Base-by-base conservation (phyloP, 768 basidiomycete species). In the Boletus rex-veris region DNA sequence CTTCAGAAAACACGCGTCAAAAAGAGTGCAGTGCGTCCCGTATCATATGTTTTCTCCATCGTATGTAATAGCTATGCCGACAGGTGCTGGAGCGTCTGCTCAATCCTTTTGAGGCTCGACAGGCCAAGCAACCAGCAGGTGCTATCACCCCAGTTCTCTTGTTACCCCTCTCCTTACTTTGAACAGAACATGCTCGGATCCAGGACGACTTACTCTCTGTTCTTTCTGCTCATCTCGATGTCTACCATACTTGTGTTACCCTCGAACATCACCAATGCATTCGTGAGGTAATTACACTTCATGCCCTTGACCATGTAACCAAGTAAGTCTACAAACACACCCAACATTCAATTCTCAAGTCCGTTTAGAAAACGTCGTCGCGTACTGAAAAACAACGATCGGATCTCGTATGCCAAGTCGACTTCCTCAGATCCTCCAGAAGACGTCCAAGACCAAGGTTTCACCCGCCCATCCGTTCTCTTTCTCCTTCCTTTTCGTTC, bases 361-460 rank as follows among this genome's bases (percentile, higher is more conserved):
- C 30, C 38, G 8, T 59, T 37, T 62, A 98, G 95, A 77, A 97
- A 95, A 62, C 91, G 96, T 19, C 85, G 90, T 16, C 81, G 83
- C 9, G 80, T 99, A 33, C 76, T 98, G 3, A 95, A 95, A 71
- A 98, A 95, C 71, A 98, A 98, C 63, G 92, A 96, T 58, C 89
- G 88, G 38, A 77, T 98, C n/a, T 78, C 89, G 0, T 81, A 85
- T 58, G 83, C 85, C 10, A 71, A 79, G 10, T 86, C 90, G 68
- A 67, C 78, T 15, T 75, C 78, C 46, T 71, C 74, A 7, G 75
- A 82, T 21, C 77, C 81, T 3, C 85, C 85, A 3, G 83, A 86
- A 70, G 84, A 91, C 55, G 80, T 90, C 14, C 91, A 92, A 73
- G 97, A 99, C 66, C 97, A 98, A 78, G 96, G 96, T 26, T 98